Conservation (phyloP, 495 filamentous ascomycete genomes). For the Bryoglossum gracile region DNA sequence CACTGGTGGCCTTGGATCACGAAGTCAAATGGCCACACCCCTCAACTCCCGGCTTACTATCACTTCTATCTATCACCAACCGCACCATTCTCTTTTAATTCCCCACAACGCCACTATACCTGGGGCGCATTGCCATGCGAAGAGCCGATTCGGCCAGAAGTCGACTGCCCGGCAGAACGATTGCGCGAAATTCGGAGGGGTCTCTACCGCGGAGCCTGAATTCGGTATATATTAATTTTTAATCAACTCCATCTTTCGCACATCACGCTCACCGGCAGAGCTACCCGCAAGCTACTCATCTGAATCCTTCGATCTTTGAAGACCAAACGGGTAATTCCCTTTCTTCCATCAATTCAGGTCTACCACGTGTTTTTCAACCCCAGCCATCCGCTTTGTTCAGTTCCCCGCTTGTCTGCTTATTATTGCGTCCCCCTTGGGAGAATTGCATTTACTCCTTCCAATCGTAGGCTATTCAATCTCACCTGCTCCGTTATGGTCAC, state of each 20-base stretch:
- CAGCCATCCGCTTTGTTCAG: constrained; percentile 6
- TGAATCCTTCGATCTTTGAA: constrained; percentile 7
- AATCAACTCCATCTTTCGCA: constrained; percentile 4
- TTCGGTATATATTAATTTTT: constrained; percentile 16
- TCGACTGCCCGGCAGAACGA: constrained; percentile 11
- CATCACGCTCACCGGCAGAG: constrained; percentile 14
- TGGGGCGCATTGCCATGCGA: constrained; percentile 1
- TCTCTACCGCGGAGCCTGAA: constrained; percentile 20
- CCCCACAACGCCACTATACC: constrained; percentile 2
- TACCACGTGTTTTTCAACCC: too few species aligned
- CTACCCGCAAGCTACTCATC: constrained; percentile 9
- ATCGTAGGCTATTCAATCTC: background rate
- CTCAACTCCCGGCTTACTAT: background rate
- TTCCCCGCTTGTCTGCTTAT: constrained; percentile 17
- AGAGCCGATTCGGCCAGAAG: constrained; percentile 1
- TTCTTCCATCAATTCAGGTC: too few species aligned
- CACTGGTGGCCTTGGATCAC: background rate
- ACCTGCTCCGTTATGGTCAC: background rate
- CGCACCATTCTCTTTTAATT: too few species aligned
- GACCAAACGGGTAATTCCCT: constrained; percentile 22
- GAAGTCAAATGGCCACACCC: background rate
- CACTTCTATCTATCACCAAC: too few species aligned
- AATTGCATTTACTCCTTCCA: constrained; percentile 7
- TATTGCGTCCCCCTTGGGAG: background rate
- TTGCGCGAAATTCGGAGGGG: constrained; percentile 19